Conservation (phyloP, 768 basidiomycete species). For the Auricularia cornea region DNA sequence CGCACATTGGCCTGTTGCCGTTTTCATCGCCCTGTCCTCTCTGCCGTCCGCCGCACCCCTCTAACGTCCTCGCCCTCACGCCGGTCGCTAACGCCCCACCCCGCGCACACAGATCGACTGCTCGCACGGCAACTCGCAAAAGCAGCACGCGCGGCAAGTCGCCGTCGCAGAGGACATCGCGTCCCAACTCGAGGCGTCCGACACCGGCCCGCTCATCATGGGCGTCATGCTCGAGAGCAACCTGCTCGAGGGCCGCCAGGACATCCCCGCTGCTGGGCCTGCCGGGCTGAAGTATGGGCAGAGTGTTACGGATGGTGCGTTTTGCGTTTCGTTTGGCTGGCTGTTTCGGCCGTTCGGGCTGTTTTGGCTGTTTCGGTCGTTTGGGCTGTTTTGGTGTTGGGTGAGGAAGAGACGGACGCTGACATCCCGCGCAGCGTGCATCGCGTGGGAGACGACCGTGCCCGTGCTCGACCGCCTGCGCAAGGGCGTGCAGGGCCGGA, state of each 20-base stretch:
- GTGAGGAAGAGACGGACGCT: no score
- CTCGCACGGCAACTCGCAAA: slow-evolving; percentile 92
- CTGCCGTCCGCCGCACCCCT: neutral
- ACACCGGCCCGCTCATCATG: slow-evolving; percentile 69
- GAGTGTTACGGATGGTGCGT: slow-evolving; percentile 64
- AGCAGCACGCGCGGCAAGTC: slow-evolving; percentile 82
- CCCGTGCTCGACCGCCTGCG: slow-evolving; percentile 75
- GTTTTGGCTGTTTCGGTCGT: no score
- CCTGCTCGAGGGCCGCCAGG: slow-evolving; percentile 73
- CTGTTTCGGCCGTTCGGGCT: no score
- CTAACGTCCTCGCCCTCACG: neutral
- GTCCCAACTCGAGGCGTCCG: slow-evolving; percentile 58
- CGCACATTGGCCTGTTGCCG: no score
- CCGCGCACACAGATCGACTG: slow-evolving; percentile 67
- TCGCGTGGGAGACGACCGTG: slow-evolving; percentile 85
- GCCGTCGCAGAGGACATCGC: slow-evolving; percentile 88
- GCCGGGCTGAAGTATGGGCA: slow-evolving; percentile 71
- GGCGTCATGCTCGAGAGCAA: slow-evolving; percentile 97
- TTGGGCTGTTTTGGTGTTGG: no score
- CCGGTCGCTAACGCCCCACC: neutral
- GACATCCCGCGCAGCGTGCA: slow-evolving; percentile 41
- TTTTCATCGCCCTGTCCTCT: no score
- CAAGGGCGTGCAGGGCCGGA: slow-evolving; percentile 75
- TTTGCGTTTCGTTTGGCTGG: slow-evolving; percentile 18
- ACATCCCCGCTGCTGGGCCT: slow-evolving; percentile 67